A percentile compares a stretch with the other conserved stretches of the same genome.
Evolutionary conservation across 495 filamentous ascomycete species (phyloP).

Genomic region (Penicillium angulare): DNA sequence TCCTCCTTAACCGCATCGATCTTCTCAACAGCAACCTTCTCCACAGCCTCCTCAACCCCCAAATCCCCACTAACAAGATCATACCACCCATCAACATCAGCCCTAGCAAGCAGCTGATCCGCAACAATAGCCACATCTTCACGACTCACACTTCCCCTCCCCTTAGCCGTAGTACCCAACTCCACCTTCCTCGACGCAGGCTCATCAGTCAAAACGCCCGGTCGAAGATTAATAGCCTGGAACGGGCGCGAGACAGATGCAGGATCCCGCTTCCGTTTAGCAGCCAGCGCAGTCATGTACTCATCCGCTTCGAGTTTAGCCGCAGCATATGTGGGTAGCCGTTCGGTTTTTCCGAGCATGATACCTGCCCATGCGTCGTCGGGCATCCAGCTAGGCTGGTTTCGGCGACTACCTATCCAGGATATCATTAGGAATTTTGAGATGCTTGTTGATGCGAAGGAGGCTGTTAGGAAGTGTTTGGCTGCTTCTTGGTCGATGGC

Average conservation of each 20-base stretch:
- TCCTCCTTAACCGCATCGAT: conserved; percentile 68
- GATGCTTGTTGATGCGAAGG: conserved; percentile 54
- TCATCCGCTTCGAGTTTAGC: conserved; percentile 79
- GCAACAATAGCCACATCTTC: conserved; percentile 70
- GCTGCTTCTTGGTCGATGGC: conserved; percentile 69
- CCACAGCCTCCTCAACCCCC: conserved; percentile 58
- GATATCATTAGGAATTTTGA: conserved; percentile 76
- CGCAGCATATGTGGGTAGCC: conserved; percentile 63
- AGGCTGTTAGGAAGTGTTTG: conserved; percentile 66
- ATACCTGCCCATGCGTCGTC: conserved; percentile 54
- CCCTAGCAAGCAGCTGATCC: conserved; percentile 60
- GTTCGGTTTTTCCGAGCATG: conserved; percentile 49
- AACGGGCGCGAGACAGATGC: conserved; percentile 39
- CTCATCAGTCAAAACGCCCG: conserved; percentile 60
- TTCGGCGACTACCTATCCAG: conserved; percentile 58
- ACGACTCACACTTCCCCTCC: conserved; percentile 56
- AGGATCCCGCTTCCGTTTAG: conserved; percentile 44
- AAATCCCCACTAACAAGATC: conserved; percentile 62
- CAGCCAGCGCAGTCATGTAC: conserved; percentile 58
- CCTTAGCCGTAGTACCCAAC: conserved; percentile 59
- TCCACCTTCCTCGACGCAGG: conserved; percentile 58
- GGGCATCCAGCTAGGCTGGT: conserved; percentile 65
- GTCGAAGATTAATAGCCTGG: conserved; percentile 67
- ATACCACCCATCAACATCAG: conserved; percentile 58
- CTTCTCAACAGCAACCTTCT: conserved; percentile 58